Conservation (phyloP, 768 basidiomycete genomes). For the Psilocybe tampanensis region DNA sequence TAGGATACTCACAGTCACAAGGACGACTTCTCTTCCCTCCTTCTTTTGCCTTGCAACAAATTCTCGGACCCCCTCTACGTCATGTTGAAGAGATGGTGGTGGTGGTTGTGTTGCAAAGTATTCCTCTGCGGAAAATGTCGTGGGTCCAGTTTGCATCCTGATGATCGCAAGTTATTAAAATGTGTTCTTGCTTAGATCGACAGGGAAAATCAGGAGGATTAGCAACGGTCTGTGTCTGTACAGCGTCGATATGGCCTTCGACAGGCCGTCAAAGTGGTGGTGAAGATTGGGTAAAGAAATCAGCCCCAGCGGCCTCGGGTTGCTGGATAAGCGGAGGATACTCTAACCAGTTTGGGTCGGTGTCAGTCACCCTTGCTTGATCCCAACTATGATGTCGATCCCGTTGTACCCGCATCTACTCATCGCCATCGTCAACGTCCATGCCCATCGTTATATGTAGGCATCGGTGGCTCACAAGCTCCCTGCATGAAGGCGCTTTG, state of each 20-base stretch:
- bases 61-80: slow-evolving; percentile 60
- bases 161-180: not conserved
- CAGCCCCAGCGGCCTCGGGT: slow-evolving; percentile 2
- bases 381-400: not conserved
- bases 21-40: slow-evolving; percentile 75
- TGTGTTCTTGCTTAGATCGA: not conserved
- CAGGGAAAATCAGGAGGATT: not conserved
- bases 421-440: not conserved
- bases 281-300: slow-evolving; percentile 2
- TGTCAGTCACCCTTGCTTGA: not conserved
- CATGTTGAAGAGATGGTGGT: slow-evolving; percentile 71
- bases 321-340: slow-evolving; percentile 2
- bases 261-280: not conserved
- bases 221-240: not conserved
- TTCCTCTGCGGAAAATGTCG: slow-evolving; percentile 78
- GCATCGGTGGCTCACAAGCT: too few species aligned
- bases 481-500: not conserved
- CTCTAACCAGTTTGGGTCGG: not conserved
- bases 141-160: slow-evolving; percentile 34
- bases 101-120: slow-evolving; percentile 90
- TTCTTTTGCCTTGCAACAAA: slow-evolving; percentile 74
- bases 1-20: slow-evolving; percentile 79
- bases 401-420: not conserved
- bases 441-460: not conserved
- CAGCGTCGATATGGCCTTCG: not conserved